phyloP scores from a whole-genome alignment of 148 eudicot genomes.

The Amaranthus hypochondriacus region DNA sequence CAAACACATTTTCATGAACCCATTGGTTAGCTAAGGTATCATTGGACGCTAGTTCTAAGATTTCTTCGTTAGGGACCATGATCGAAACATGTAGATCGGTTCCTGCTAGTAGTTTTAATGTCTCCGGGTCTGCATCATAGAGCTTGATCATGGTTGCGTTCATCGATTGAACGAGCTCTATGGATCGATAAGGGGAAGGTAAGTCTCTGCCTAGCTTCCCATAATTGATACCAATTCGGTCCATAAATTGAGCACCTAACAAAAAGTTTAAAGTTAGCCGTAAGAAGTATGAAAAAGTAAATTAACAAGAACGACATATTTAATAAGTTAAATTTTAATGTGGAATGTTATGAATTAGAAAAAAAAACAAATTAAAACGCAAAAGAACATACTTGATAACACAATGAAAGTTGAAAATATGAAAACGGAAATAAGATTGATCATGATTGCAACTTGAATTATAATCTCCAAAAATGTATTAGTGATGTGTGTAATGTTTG shows the following conservation, averaged over 20 bases:
- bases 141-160: constrained; percentile 54
- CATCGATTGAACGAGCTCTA: constrained; percentile 43
- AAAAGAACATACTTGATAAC: too few relatives aligned
- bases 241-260: constrained; percentile 20
- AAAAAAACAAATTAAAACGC: too few relatives aligned
- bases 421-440: too few relatives aligned
- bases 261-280: neutral
- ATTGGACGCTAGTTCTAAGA: constrained; percentile 44
- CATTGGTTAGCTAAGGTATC: constrained; percentile 47
- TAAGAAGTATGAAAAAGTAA: too few relatives aligned
- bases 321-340: too few relatives aligned
- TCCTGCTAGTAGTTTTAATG: constrained; percentile 45
- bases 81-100: constrained; percentile 50
- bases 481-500: too few relatives aligned
- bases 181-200: constrained; percentile 53
- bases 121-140: constrained; percentile 60
- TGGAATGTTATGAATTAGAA: too few relatives aligned
- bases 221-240: constrained; percentile 60
- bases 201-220: constrained; percentile 60
- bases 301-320: too few relatives aligned
- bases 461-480: too few relatives aligned
- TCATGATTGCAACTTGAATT: too few relatives aligned
- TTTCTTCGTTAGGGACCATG: constrained; percentile 60
- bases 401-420: too few relatives aligned
- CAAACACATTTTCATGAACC: constrained; percentile 51